phyloP scores from a whole-genome alignment of 2,329 filamentous ascomycete species.

The Aspergillus proliferans region DNA sequence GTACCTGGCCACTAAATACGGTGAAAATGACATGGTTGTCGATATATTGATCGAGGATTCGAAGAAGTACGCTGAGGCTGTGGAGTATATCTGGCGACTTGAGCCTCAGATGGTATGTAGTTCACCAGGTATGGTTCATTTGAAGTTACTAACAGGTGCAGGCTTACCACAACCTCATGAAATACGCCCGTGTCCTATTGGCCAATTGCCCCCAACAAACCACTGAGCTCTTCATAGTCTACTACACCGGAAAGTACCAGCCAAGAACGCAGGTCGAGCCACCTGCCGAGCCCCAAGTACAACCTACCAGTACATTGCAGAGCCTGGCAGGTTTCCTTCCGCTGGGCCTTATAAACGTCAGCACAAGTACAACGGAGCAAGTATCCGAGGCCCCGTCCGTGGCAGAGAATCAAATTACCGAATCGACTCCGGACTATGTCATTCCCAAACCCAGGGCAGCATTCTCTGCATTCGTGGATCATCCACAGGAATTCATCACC shows the following conservation, averaged over 20 bases:
- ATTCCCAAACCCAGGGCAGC: slow-evolving; percentile 78
- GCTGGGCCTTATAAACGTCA: slow-evolving; percentile 72
- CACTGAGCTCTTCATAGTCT: slow-evolving; percentile 85
- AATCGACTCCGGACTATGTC: slow-evolving; percentile 57
- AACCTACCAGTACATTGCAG: slow-evolving; percentile 68
- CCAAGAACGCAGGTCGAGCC: slow-evolving; percentile 60
- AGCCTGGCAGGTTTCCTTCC: slow-evolving; percentile 79
- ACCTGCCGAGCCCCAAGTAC: slow-evolving; percentile 40
- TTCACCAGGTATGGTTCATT: neutral
- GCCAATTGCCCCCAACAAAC: slow-evolving; percentile 78
- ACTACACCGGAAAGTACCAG: slow-evolving; percentile 80
- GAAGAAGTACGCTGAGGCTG: slow-evolving; percentile 78
- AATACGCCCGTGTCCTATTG: slow-evolving; percentile 85
- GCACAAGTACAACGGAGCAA: slow-evolving; percentile 38
- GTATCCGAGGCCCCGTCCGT: slow-evolving; percentile 21
- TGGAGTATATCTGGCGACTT: slow-evolving; percentile 85
- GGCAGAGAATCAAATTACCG: slow-evolving; percentile 19
- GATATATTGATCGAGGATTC: slow-evolving; percentile 95
- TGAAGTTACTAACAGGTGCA: slow-evolving; percentile 37
- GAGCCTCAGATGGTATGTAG: slow-evolving; percentile 62
- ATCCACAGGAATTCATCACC: slow-evolving; percentile 81
- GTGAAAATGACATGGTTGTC: slow-evolving; percentile 87
- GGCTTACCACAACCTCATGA: slow-evolving; percentile 86
- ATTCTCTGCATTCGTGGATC: slow-evolving; percentile 94
- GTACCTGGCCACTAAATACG: slow-evolving; percentile 88